These are phyloP conservation scores for Aotearoamyces nothofagi DNA, from an alignment of 2,329 filamentous ascomycete species.

Conservation along the genomic window DNA sequence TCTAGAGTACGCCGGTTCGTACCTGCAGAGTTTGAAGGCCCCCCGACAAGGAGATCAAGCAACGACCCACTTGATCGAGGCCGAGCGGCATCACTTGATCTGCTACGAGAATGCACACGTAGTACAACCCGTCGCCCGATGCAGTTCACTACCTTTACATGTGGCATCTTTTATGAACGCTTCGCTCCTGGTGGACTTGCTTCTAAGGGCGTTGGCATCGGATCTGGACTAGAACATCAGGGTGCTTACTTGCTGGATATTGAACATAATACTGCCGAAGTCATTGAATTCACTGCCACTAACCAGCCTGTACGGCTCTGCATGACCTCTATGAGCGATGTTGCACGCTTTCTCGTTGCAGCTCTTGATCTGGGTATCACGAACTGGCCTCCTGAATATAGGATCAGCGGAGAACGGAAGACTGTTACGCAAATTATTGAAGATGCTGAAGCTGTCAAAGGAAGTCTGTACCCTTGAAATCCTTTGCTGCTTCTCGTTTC, in stretches of 20 bases:
- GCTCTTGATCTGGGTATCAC: slow-evolving; percentile 44
- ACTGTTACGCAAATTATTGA: slow-evolving; percentile 42
- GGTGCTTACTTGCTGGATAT: slow-evolving; percentile 55
- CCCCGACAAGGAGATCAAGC: slow-evolving; percentile 33
- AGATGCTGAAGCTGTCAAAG: slow-evolving; percentile 30
- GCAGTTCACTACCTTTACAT: slow-evolving; percentile 55
- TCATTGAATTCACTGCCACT: slow-evolving; percentile 36
- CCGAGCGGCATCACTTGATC: slow-evolving; percentile 37
- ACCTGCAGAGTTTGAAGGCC: slow-evolving; percentile 62
- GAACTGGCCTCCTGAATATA: slow-evolving; percentile 53
- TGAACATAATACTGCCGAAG: slow-evolving; percentile 38
- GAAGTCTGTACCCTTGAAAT: too few species aligned
- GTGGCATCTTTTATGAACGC: slow-evolving; percentile 62
- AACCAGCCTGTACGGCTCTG: slow-evolving; percentile 40
- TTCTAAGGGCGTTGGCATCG: slow-evolving; percentile 39
- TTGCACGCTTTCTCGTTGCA: slow-evolving; percentile 56
- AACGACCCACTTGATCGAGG: slow-evolving; percentile 47
- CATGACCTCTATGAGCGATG: slow-evolving; percentile 55
- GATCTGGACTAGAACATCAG: slow-evolving; percentile 34
- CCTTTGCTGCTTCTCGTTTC: too few species aligned
- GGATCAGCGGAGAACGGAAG: slow-evolving; percentile 52
- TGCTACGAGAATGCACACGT: slow-evolving; percentile 36
- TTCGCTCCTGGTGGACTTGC: slow-evolving; percentile 54
- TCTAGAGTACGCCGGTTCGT: slow-evolving; percentile 54
- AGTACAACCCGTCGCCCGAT: slow-evolving; percentile 31